Base-by-base conservation (phyloP, 306 rosid genomes). In the Dryas drummondii region DNA sequence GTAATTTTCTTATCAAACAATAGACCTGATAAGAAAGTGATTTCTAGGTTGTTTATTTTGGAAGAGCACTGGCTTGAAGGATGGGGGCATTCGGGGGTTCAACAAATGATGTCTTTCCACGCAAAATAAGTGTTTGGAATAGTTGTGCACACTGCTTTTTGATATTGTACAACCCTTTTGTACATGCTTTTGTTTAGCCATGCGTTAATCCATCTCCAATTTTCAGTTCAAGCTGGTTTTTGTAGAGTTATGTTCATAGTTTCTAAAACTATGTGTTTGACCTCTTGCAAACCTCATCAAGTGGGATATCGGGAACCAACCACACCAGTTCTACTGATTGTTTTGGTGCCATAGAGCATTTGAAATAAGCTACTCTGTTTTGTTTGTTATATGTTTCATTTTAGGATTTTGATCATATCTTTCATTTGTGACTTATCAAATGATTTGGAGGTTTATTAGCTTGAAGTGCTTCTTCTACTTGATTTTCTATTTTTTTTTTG, bases 11-110 rank as follows among this genome's bases (percentile, higher is more conserved):
- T 40, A 5, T 50, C 3, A 12, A 54, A 68, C 57, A 40, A 44
- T 32, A 44, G 64, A 52, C 15, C 22, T 14, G 66, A 68, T 63
- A 14, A 41, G 72, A 77, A n/a, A 66, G 65, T 6, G 9, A 41
- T 44, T 69, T 71, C 17, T 32, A 60, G 17, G 17, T 60, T 10
- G 45, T 42, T 60, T 26, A 10, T 51, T 26, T 74, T n/a, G 1
- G 14, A 17, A 50, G 62, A 37, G 47, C 57, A 5, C 50, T 26
- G 47, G 17, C 15, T 4, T 68, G 37, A 49, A 58, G 45, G 9
- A 8, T 14, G 47, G 27, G 27, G 22, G 22, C 22, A 22, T 22
- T 22, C 0, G 22, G 22, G 16, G 45, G 42, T 26, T 11, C 5
- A 27, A 44, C 37, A 16, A 44, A 4, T 56, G 37, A 7, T 59